Percentiles rank a stretch among this genome's conserved stretches.
These are phyloP conservation scores for Selaginella tamariscina DNA, from an alignment of 75 land plant genomes.

Conservation along the genomic window DNA sequence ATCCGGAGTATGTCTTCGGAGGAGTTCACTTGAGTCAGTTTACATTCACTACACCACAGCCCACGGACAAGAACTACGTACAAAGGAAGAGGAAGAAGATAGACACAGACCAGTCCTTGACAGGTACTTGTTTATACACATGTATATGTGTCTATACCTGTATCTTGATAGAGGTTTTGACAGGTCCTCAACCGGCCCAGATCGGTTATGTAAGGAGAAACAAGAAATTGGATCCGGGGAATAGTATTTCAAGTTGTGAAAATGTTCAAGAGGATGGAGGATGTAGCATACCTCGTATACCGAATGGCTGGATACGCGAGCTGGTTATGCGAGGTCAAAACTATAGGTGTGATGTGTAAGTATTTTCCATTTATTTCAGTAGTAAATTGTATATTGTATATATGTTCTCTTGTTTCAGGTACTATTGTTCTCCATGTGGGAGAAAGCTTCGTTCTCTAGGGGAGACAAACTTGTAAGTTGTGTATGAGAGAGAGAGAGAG, in stretches of 20 bases:
- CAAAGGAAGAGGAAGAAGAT: constrained; percentile 16
- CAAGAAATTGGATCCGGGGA: not conserved
- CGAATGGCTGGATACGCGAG: not conserved
- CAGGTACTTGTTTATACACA: too few relatives aligned
- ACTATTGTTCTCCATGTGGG: not conserved
- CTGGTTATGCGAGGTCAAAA: not conserved
- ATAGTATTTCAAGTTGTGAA: too few relatives aligned
- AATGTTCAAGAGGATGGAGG: too few relatives aligned
- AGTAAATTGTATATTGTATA: not conserved
- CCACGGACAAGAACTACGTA: constrained; percentile 42
- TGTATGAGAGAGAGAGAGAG: too few relatives aligned
- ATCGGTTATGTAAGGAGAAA: not conserved
- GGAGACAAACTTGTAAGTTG: not conserved
- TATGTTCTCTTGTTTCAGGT: not conserved
- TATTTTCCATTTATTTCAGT: not conserved
- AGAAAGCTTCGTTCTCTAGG: not conserved
- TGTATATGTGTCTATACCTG: too few relatives aligned
- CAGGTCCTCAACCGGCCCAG: too few relatives aligned
- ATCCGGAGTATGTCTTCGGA: constrained; percentile 32
- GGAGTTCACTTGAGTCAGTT: constrained; percentile 47
- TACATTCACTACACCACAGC: constrained; percentile 61
- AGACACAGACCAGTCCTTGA: too few relatives aligned
- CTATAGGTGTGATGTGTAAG: not conserved
- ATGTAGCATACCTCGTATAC: not conserved
- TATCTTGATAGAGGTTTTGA: too few relatives aligned